Evolutionary conservation across 2,329 filamentous ascomycete genomes (phyloP).

Genomic region (Fusarium solani-melongenae): DNA sequence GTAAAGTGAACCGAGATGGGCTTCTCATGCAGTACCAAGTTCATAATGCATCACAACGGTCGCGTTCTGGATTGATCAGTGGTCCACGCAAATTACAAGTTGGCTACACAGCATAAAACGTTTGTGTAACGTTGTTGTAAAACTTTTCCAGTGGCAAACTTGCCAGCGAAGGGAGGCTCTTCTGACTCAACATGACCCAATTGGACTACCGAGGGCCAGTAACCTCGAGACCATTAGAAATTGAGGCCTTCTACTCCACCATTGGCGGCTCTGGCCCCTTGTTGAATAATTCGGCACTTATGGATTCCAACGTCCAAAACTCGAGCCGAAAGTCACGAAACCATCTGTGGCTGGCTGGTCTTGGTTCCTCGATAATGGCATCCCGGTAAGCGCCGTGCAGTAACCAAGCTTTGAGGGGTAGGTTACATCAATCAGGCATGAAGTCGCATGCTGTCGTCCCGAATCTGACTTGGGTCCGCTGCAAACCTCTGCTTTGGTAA

Average conservation of each 20-base stretch:
- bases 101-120: background rate
- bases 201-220: constrained; percentile 12
- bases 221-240: constrained; percentile 8
- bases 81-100: background rate
- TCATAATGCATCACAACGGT: background rate
- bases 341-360: constrained; percentile 1
- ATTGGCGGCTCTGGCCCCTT: constrained; percentile 4
- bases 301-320: constrained; percentile 2
- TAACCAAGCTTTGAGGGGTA: constrained; percentile 14
- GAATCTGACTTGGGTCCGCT: background rate
- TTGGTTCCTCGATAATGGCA: background rate
- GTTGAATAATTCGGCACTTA: constrained; percentile 5
- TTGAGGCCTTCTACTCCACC: constrained; percentile 34
- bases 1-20: background rate
- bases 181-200: constrained; percentile 18
- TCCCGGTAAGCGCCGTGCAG: background rate
- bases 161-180: background rate
- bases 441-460: constrained; percentile 22
- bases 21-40: background rate
- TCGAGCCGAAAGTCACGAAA: constrained; percentile 18
- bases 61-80: background rate
- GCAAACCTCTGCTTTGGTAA: background rate
- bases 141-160: background rate
- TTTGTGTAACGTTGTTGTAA: background rate
- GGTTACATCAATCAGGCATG: constrained; percentile 29